Base-by-base conservation (phyloP, 2,329 filamentous ascomycete genomes). In the Fusarium sp. region DNA sequence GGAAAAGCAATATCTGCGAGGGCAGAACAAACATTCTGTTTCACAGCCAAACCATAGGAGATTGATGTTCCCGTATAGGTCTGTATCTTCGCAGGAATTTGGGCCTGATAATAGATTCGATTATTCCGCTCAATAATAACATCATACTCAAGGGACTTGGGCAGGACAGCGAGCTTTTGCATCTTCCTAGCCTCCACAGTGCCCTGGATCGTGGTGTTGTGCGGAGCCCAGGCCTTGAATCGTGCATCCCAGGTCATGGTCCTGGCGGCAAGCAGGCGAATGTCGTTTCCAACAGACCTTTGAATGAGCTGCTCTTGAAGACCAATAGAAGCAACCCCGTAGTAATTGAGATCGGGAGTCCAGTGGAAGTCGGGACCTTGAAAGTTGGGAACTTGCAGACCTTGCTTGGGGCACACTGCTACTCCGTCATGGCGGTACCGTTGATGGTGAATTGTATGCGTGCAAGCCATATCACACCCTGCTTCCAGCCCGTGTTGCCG, bases 291-390 rank as follows among this genome's bases (percentile, higher is more conserved):
- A 12, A 34, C 55, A 40, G 45, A 60, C 3, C 55, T 60, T 30
- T 60, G 55, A 9, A 60, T 36, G 1, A 60, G 57, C 24, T 60
- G 45, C 12, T 60, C 57, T n/a, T 60, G 55, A 7, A 60, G 15
- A 7, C 57, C 45, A 4, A 60, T 60, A 15, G 57, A 44, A 1
- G 57, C 57, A 52, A 55, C 42, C 0, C 57, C 55, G 3, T 60
- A 60, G 4, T 60, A 45, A 1, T 60, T 53, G 0, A 60, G 6
- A 24, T 60, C 55, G 3, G 55, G 57, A 3, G 55, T 45, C 57
- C 45, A 60, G 6, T 53, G 45, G 3, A 60, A 60, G 11, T 60
- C 32, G 3, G 57, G 57, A 0, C 57, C 45, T 61, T 61, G 14
- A 61, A 61, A 1, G 38, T 24, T 3, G 56, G 53, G 1, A 58